A percentile compares a stretch with the other conserved stretches of the same genome.
Evolutionary conservation across 169 alveolate species (phyloP).

Genomic region (Cryptosporidium sp.): DNA sequence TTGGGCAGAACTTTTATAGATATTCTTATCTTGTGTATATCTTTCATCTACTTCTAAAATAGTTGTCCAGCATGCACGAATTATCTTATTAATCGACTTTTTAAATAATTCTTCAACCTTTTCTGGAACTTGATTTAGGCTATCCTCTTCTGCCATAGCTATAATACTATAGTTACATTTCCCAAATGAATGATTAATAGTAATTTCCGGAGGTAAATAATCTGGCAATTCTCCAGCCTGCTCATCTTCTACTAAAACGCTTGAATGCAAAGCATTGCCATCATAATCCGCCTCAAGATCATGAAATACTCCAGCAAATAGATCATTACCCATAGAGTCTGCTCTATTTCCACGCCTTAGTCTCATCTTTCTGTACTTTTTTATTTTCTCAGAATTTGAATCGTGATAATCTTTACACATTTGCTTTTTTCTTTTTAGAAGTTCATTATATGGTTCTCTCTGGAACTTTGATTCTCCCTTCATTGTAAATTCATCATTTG

Average conservation of each 20-base stretch:
- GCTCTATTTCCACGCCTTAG: constrained; percentile 22
- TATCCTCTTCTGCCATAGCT: constrained; percentile 75
- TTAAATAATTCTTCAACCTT: constrained; percentile 43
- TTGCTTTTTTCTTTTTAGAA: constrained; percentile 31
- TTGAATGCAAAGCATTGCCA: neutral
- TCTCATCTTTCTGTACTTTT: constrained; percentile 37
- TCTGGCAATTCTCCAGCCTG: constrained; percentile 37
- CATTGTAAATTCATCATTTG: constrained; percentile 16
- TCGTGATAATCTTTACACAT: constrained; percentile 25
- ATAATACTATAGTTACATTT: constrained; percentile 41
- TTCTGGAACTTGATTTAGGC: constrained; percentile 48
- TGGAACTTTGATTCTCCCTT: constrained; percentile 49
- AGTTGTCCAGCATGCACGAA: constrained; percentile 62
- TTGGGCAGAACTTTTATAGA: neutral
- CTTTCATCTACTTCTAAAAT: constrained; percentile 41
- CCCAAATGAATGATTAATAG: constrained; percentile 66
- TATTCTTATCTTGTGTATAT: constrained; percentile 10
- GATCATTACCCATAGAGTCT: constrained; percentile 32
- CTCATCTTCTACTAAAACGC: constrained; percentile 53
- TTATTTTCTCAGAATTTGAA: constrained; percentile 27
- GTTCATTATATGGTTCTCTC: neutral
- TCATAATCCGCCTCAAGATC: constrained; percentile 12
- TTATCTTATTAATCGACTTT: constrained; percentile 50
- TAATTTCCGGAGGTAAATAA: constrained; percentile 40
- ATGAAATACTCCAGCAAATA: constrained; percentile 3